Conservation (phyloP, 2,329 filamentous ascomycete species). For the Paramyrothecium roridum region DNA sequence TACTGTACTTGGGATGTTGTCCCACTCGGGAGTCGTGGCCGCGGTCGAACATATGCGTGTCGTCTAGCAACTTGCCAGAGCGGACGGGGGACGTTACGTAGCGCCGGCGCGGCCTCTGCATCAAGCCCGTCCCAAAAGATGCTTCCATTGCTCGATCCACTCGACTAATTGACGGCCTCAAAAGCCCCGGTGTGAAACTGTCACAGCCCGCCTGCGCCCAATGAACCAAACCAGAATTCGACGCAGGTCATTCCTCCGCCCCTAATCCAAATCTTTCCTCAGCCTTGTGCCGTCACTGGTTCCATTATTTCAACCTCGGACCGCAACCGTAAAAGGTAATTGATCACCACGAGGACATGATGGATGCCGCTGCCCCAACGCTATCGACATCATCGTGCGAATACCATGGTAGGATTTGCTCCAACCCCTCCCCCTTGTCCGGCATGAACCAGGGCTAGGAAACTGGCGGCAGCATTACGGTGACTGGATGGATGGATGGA, state of each 20-base stretch:
- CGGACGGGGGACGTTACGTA: no score
- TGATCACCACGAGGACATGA: neutral
- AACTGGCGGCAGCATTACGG: neutral
- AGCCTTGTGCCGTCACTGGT: constrained; percentile 3
- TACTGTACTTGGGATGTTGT: no score
- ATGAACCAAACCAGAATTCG: neutral
- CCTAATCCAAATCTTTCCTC: neutral
- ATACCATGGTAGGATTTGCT: neutral
- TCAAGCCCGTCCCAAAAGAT: no score
- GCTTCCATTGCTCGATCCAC: no score
- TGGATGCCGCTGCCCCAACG: neutral
- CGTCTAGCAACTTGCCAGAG: no score
- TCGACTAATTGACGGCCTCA: no score
- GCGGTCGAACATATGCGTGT: no score
- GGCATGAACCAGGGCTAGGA: neutral
- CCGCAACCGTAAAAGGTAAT: neutral
- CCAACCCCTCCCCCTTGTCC: neutral
- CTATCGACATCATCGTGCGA: constrained; percentile 1
- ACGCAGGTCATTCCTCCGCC: neutral
- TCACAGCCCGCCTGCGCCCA: neutral
- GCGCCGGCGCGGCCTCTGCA: no score
- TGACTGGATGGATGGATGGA: neutral
- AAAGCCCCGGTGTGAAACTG: neutral
- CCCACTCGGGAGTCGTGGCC: no score
- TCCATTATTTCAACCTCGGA: neutral